These are phyloP conservation scores for Musa schizocarpa DNA, from an alignment of 176 grass and related monocot species.

Conservation along the genomic window DNA sequence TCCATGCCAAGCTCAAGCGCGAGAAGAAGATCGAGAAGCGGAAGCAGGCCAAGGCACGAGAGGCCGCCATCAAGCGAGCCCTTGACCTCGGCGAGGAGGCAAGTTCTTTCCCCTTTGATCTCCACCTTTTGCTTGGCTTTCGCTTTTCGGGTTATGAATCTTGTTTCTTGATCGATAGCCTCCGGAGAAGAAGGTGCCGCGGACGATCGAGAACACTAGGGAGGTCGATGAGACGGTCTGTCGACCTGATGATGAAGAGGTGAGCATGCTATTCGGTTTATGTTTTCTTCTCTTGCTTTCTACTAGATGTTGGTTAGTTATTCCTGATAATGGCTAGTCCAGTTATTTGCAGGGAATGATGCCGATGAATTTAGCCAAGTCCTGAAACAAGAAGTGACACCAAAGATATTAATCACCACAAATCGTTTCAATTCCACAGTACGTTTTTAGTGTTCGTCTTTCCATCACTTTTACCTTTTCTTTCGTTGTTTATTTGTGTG, in stretches of 20 bases:
- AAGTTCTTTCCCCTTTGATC: not conserved
- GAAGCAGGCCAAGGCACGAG: constrained; percentile 46
- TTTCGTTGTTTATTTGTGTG: not conserved
- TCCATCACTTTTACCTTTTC: not conserved
- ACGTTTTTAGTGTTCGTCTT: constrained; percentile 1
- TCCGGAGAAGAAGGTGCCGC: constrained; percentile 53
- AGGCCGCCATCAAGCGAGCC: constrained; percentile 36
- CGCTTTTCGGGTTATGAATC: not conserved
- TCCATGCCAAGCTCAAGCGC: constrained; percentile 74
- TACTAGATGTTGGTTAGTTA: no score
- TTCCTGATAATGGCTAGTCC: no score
- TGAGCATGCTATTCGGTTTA: not conserved
- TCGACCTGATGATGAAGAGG: constrained; percentile 79
- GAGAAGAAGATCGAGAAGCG: constrained; percentile 79
- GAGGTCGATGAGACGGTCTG: constrained; percentile 80
- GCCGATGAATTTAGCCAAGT: constrained; percentile 87
- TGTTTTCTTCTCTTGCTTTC: no score
- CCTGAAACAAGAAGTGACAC: constrained; percentile 49
- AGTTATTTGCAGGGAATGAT: constrained; percentile 86
- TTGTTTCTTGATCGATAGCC: constrained; percentile 26
- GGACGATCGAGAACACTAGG: constrained; percentile 91
- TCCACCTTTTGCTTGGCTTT: no score
- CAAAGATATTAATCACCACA: constrained; percentile 64
- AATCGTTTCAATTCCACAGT: constrained; percentile 74
- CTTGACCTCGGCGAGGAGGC: constrained; percentile 75